phyloP scores from a whole-genome alignment of 176 grass and related monocot species.

The Musa troglodytarum region DNA sequence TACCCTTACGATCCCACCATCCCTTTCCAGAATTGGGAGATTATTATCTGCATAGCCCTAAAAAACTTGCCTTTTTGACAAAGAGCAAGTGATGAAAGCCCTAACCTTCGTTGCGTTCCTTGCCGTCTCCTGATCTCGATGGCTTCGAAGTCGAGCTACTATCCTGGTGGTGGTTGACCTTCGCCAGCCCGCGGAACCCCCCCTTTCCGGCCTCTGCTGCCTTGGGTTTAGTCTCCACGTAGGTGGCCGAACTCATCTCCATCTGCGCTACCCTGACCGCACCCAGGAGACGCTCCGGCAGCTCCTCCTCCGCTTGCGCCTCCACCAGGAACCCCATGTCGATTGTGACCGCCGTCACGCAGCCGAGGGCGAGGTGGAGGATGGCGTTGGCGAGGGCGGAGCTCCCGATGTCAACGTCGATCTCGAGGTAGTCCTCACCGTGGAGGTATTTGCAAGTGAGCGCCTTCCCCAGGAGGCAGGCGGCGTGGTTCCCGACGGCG shows the following conservation, averaged over 20 bases:
- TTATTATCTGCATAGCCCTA: neutral
- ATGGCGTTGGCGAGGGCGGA: constrained; percentile 85
- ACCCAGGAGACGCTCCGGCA: constrained; percentile 74
- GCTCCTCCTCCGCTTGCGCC: constrained; percentile 75
- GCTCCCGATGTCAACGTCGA: constrained; percentile 96
- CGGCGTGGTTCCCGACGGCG: constrained; percentile 81
- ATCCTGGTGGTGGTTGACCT: constrained; percentile 46
- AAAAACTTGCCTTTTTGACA: neutral
- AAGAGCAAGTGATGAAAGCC: constrained; percentile 3
- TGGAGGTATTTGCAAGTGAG: constrained; percentile 81
- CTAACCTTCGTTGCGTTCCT: constrained; percentile 36
- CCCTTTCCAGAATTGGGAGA: neutral
- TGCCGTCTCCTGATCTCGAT: constrained; percentile 15
- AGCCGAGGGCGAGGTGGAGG: constrained; percentile 64
- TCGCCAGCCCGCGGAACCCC: constrained; percentile 39
- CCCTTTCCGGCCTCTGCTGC: constrained; percentile 26
- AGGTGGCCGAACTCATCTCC: constrained; percentile 73
- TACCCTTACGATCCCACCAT: neutral
- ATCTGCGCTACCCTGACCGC: constrained; percentile 81
- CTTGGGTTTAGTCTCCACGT: constrained; percentile 28
- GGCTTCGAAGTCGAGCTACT: constrained; percentile 5
- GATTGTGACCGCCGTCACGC: constrained; percentile 71
- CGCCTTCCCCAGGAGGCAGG: constrained; percentile 88
- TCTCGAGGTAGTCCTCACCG: constrained; percentile 83
- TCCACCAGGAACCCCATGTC: constrained; percentile 92